Evolutionary conservation across 441 rosid species (phyloP).

Genomic region (Mallotus repandus): DNA sequence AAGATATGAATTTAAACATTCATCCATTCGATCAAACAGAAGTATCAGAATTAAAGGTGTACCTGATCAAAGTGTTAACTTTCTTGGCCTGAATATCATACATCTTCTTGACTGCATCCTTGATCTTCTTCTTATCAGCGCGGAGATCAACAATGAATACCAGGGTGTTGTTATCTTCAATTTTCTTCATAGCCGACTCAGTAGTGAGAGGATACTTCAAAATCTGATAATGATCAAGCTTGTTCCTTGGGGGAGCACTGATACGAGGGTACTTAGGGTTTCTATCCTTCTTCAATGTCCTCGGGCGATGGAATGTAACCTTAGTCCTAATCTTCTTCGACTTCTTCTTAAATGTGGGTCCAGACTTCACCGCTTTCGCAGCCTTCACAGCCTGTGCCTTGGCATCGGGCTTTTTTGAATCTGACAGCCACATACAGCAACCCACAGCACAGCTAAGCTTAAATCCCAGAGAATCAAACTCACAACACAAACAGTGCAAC

Average conservation of each 20-base stretch:
- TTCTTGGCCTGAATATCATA: slow-evolving; percentile 91
- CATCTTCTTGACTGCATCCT: slow-evolving; percentile 94
- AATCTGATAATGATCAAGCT: slow-evolving; percentile 77
- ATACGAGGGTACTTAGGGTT: slow-evolving; percentile 69
- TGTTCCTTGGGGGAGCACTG: slow-evolving; percentile 78
- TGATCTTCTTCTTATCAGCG: slow-evolving; percentile 91
- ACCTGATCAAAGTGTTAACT: slow-evolving; percentile 97
- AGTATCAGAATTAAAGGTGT: neutral
- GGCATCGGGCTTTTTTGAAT: slow-evolving; percentile 61
- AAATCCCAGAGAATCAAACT: neutral
- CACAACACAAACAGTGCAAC: neutral
- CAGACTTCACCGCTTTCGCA: slow-evolving; percentile 87
- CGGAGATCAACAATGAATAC: slow-evolving; percentile 94
- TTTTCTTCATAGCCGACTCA: slow-evolving; percentile 87
- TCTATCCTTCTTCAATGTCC: slow-evolving; percentile 67
- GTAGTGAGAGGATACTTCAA: slow-evolving; percentile 81
- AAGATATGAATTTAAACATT: neutral
- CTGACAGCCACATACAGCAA: neutral
- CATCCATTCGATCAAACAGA: neutral
- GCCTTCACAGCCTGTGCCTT: slow-evolving; percentile 88
- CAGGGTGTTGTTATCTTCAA: slow-evolving; percentile 92
- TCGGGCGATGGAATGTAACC: slow-evolving; percentile 91
- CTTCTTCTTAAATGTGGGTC: slow-evolving; percentile 70
- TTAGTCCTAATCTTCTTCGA: slow-evolving; percentile 75
- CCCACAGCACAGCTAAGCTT: neutral